phyloP scores from a whole-genome alignment of 2,329 filamentous ascomycete genomes.

The Falciphora oryzae region DNA sequence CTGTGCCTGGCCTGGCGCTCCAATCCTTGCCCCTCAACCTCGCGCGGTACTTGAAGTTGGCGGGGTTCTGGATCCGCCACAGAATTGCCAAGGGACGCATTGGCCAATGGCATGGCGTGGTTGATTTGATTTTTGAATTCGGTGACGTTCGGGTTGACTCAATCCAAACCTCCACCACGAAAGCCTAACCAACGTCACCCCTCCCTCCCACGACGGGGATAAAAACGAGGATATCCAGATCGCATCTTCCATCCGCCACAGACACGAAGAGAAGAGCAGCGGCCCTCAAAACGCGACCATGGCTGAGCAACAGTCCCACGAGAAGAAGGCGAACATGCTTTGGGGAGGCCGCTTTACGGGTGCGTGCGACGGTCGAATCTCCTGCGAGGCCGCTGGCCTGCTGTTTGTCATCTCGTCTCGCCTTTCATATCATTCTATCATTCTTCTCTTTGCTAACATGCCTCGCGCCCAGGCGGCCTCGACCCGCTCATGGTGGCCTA shows the following conservation, averaged over 20 bases:
- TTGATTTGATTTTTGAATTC: neutral
- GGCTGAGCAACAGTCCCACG: slow-evolving; percentile 23
- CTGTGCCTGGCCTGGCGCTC: no score
- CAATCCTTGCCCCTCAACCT: no score
- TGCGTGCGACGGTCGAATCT: slow-evolving; percentile 19
- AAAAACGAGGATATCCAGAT: neutral
- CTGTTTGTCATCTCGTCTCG: no score
- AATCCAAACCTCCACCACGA: neutral
- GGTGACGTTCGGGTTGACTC: neutral
- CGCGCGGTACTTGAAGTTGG: neutral
- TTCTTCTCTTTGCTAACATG: slow-evolving; percentile 10
- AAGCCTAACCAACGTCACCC: neutral
- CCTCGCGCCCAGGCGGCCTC: slow-evolving; percentile 54
- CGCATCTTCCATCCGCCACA: neutral
- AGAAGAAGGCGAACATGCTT: slow-evolving; percentile 33
- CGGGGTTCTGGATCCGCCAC: neutral
- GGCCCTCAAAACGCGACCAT: slow-evolving; percentile 22
- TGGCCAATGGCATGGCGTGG: neutral
- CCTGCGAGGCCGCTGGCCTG: neutral
- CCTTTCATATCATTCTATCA: no score
- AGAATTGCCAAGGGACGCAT: neutral
- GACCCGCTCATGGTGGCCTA: slow-evolving; percentile 84
- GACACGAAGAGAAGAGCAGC: neutral
- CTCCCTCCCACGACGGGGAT: neutral
- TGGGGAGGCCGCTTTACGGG: slow-evolving; percentile 47